Evolutionary conservation across 1,284 basidiomycete species (phyloP), one percentile per base, ranked within the genome.

Genomic region (Ganoderma meredithae): DNA sequence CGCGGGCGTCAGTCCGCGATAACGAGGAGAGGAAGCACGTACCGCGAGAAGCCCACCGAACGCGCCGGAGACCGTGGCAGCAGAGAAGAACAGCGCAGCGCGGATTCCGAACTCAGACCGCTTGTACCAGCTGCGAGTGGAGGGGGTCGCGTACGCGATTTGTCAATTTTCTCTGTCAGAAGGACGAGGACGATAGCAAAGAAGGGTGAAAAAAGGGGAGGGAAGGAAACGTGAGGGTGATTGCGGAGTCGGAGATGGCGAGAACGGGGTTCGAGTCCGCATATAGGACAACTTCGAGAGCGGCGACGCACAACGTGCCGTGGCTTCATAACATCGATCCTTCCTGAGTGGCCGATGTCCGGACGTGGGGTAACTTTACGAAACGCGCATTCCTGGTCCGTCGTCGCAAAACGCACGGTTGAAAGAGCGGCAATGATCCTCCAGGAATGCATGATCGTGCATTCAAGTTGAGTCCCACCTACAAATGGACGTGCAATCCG

Each of bases 11-110:
- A 17, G 47, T 49, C 25, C 47, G 47, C 19, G 27, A 62, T 27
- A n/a, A 3, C 31, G 25, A 22, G 41, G 43, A 17, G 27, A 31
- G n/a, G 39, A 40, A 15, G 36, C 10, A 75, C 85, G 69, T 77
- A 90, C 90, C 52, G 88, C 90, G 60, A 92, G 84, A 31, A 91
- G 79, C 52, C 89, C 89, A 64, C 90, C 90, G 71, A 92, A 92
- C 22, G 90, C 90, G 22, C 91, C 91, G 3, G 90, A 89, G 1
- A 91, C 84, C 3, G 89, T 91, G 0, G 90, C 90, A 9, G 90
- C 90, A 0, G 90, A 90, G 81, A 93, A 93, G 81, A 93, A 93
- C 25, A 92, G 77, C 1, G 91, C 90, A 13, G 89, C 86, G 33
- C 88, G 78, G 59, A 87, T 81, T 65, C 90, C 91, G 66, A 90